These are phyloP conservation scores for Aristolochia fimbriata DNA, from an alignment of 164 flowering plant genomes.

Conservation along the genomic window DNA sequence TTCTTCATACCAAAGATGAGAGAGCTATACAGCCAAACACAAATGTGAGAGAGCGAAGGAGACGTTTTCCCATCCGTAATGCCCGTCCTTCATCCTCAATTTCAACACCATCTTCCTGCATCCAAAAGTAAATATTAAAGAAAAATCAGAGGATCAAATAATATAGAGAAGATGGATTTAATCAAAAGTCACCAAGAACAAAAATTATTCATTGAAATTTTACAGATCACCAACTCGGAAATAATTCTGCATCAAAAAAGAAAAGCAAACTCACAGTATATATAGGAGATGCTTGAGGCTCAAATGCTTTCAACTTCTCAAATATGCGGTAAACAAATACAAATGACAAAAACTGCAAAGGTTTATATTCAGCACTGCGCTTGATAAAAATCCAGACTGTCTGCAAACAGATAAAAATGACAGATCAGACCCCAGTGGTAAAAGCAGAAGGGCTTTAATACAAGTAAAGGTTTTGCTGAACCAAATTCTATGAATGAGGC, in stretches of 20 bases:
- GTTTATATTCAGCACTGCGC: slow-evolving; percentile 80
- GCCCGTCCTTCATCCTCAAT: slow-evolving; percentile 69
- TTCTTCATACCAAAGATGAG: slow-evolving; percentile 64
- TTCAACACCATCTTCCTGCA: slow-evolving; percentile 87
- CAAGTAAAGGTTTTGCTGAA: too few species aligned
- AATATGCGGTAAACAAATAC: slow-evolving; percentile 84
- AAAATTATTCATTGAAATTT: too few species aligned
- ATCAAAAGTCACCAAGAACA: too few species aligned
- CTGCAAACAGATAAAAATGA: slow-evolving; percentile 34
- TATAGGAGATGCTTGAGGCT: slow-evolving; percentile 66
- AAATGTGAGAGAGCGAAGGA: slow-evolving; percentile 71
- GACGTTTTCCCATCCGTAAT: slow-evolving; percentile 80
- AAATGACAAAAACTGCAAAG: slow-evolving; percentile 75
- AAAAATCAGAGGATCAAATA: too few species aligned
- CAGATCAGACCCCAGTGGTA: background rate
- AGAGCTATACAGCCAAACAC: slow-evolving; percentile 80
- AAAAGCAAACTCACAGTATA: slow-evolving; percentile 43
- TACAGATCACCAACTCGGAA: too few species aligned
- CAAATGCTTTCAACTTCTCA: slow-evolving; percentile 82
- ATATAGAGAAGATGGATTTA: too few species aligned
- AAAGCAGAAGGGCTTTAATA: too few species aligned
- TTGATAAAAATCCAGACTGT: slow-evolving; percentile 64
- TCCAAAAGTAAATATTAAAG: slow-evolving; percentile 6
- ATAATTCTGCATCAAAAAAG: background rate
- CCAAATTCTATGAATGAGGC: too few species aligned